Percentiles rank a stretch among this genome's conserved stretches.
Conservation (phyloP, 495 filamentous ascomycete species). For the Bacidia gigantensis region DNA sequence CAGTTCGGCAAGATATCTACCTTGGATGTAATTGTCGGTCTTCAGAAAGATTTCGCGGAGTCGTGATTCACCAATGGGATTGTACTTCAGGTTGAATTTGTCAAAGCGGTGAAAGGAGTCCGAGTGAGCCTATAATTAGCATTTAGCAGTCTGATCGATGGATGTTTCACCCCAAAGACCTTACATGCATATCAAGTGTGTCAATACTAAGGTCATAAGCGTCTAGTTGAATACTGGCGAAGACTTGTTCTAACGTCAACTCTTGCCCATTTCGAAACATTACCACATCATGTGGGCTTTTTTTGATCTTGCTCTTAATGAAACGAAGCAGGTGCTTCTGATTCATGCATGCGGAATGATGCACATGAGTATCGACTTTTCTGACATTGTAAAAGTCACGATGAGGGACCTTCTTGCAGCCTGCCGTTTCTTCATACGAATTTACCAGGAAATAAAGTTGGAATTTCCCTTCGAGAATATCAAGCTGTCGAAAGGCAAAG, state of each 20-base stretch:
- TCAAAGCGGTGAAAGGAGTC: slow-evolving; percentile 98
- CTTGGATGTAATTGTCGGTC: slow-evolving; percentile 94
- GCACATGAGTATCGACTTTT: slow-evolving; percentile 97
- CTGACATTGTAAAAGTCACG: slow-evolving; percentile 98
- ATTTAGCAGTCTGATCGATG: slow-evolving; percentile 3
- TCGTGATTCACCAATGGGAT: slow-evolving; percentile 89
- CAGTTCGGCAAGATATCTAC: slow-evolving; percentile 90
- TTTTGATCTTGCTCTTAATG: slow-evolving; percentile 99
- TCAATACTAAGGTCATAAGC: slow-evolving; percentile 98
- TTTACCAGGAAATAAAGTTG: slow-evolving; percentile 85
- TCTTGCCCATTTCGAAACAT: slow-evolving; percentile 87
- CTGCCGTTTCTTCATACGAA: slow-evolving; percentile 93
- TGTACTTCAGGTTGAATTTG: slow-evolving; percentile 99
- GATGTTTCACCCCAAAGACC: slow-evolving; percentile 19
- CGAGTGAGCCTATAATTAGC: slow-evolving; percentile 59
- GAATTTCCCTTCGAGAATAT: slow-evolving; percentile 93
- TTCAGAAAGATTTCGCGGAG: slow-evolving; percentile 94
- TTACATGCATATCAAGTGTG: slow-evolving; percentile 93
- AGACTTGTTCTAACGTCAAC: slow-evolving; percentile 82
- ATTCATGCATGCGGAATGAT: slow-evolving; percentile 99
- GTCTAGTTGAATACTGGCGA: slow-evolving; percentile 91
- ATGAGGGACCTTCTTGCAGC: slow-evolving; percentile 93
- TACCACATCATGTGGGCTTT: slow-evolving; percentile 84
- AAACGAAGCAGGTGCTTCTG: slow-evolving; percentile 96
- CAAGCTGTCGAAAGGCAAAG: slow-evolving; percentile 84